Conservation (phyloP, 2,329 filamentous ascomycete species). For the Neocatenulostroma microsporum region DNA sequence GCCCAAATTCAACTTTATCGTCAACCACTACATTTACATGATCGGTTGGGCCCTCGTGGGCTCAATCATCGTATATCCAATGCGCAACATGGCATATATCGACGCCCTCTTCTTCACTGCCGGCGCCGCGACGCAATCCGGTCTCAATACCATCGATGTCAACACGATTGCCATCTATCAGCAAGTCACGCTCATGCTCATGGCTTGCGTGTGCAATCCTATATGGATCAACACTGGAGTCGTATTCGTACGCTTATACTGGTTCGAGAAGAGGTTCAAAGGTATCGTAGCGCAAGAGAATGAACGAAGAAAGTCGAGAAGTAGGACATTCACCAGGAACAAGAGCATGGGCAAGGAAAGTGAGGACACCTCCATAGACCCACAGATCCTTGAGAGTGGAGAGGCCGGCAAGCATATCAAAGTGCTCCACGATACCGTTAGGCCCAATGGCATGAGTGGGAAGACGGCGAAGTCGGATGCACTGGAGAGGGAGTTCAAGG, state of each 20-base stretch:
- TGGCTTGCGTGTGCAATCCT: slow-evolving; percentile 68
- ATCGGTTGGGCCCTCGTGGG: slow-evolving; percentile 63
- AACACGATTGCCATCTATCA: slow-evolving; percentile 43
- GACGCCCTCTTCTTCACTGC: slow-evolving; percentile 85
- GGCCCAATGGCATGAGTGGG: slow-evolving; percentile 47
- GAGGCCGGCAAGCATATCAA: slow-evolving; percentile 60
- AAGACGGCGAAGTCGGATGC: slow-evolving; percentile 43
- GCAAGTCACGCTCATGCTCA: slow-evolving; percentile 59
- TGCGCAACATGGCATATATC: slow-evolving; percentile 58
- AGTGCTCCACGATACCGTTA: slow-evolving; percentile 54
- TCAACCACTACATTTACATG: slow-evolving; percentile 76
- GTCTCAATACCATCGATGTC: slow-evolving; percentile 66
- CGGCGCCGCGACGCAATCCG: slow-evolving; percentile 83
- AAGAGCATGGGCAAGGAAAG: slow-evolving; percentile 13
- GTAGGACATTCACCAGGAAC: slow-evolving; percentile 47
- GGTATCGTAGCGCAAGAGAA: slow-evolving; percentile 68
- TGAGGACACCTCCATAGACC: slow-evolving; percentile 40
- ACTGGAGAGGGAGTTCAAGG: slow-evolving; percentile 27
- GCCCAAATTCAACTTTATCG: slow-evolving; percentile 62
- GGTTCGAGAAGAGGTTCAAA: slow-evolving; percentile 96
- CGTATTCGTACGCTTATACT: slow-evolving; percentile 88
- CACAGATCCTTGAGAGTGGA: slow-evolving; percentile 50
- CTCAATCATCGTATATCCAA: slow-evolving; percentile 67
- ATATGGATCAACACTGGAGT: slow-evolving; percentile 79
- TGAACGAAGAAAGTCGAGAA: slow-evolving; percentile 57